Percentiles rank a stretch among this genome's conserved stretches.
phyloP scores from a whole-genome alignment of 257 asterid species.

The Primulina tabacum region DNA sequence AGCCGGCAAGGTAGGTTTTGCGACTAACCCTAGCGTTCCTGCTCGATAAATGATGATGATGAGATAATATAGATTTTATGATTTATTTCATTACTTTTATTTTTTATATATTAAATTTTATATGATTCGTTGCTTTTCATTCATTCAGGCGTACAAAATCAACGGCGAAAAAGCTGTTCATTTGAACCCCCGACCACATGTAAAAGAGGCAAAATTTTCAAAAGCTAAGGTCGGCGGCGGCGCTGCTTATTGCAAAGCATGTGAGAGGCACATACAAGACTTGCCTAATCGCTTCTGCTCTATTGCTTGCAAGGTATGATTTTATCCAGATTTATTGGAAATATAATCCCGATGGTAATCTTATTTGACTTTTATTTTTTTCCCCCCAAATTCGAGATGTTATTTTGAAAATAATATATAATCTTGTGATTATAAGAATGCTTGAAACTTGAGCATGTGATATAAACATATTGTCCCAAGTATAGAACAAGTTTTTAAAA shows the following conservation, averaged over 20 bases:
- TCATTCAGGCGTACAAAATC: slow-evolving; percentile 48
- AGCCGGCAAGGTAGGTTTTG: too few species aligned
- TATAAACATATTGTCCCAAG: too few species aligned
- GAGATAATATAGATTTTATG: too few species aligned
- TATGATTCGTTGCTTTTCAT: too few species aligned
- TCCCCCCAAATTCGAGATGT: neutral
- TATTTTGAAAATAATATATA: too few species aligned
- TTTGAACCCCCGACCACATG: slow-evolving; percentile 66
- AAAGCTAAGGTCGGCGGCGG: slow-evolving; percentile 46
- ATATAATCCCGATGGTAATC: neutral
- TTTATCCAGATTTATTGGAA: neutral
- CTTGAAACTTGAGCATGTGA: too few species aligned
- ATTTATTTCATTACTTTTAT: too few species aligned
- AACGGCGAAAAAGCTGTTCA: slow-evolving; percentile 82
- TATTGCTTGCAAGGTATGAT: slow-evolving; percentile 68
- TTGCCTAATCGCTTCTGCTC: slow-evolving; percentile 66
- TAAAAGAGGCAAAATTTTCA: slow-evolving; percentile 44
- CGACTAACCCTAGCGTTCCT: too few species aligned
- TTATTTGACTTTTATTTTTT: neutral
- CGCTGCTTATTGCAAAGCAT: slow-evolving; percentile 46
- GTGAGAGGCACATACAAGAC: slow-evolving; percentile 74
- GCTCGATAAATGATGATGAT: too few species aligned
- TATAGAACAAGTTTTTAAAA: too few species aligned
- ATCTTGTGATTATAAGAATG: too few species aligned
- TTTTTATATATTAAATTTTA: too few species aligned